Conservation (phyloP, 164 flowering plant species). For the Macadamia tetraphylla region DNA sequence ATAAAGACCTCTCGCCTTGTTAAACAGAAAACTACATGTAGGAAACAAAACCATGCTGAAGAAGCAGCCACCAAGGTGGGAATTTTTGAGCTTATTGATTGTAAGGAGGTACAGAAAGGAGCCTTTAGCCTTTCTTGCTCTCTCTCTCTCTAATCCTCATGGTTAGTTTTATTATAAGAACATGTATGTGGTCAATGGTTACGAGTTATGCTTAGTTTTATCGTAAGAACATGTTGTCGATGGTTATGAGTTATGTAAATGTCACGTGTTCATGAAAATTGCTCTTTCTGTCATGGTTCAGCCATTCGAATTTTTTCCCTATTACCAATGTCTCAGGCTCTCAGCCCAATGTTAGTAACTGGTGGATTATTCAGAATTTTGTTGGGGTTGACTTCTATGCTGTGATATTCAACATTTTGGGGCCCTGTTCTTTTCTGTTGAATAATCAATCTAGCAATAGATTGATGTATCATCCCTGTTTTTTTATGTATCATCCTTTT, state of each 20-base stretch:
- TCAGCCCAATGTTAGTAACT: too few relatives aligned
- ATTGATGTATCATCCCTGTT: too few relatives aligned
- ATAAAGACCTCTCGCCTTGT: slow-evolving; percentile 34
- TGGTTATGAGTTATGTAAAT: neutral
- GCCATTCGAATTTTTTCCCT: neutral
- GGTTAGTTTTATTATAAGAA: too few relatives aligned
- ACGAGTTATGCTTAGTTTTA: neutral
- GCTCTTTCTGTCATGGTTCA: neutral
- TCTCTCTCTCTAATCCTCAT: too few relatives aligned
- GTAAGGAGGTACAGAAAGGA: slow-evolving; percentile 45
- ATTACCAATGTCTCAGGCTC: too few relatives aligned
- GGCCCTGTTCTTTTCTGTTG: too few relatives aligned
- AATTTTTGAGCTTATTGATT: slow-evolving; percentile 46
- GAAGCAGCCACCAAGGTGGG: slow-evolving; percentile 43
- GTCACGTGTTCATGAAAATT: neutral
- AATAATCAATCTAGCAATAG: too few relatives aligned
- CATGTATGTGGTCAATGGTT: neutral
- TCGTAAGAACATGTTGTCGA: neutral
- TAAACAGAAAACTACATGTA: slow-evolving; percentile 34
- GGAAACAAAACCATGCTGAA: slow-evolving; percentile 32
- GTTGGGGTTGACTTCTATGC: too few relatives aligned
- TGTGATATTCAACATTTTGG: too few relatives aligned
- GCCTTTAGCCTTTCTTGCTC: slow-evolving; percentile 4
- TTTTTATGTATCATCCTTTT: too few relatives aligned
- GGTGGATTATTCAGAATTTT: too few relatives aligned